Percentiles rank a stretch among this genome's conserved stretches.
phyloP scores from a whole-genome alignment of 768 basidiomycete species.

The Rhizopogon vulgaris region DNA sequence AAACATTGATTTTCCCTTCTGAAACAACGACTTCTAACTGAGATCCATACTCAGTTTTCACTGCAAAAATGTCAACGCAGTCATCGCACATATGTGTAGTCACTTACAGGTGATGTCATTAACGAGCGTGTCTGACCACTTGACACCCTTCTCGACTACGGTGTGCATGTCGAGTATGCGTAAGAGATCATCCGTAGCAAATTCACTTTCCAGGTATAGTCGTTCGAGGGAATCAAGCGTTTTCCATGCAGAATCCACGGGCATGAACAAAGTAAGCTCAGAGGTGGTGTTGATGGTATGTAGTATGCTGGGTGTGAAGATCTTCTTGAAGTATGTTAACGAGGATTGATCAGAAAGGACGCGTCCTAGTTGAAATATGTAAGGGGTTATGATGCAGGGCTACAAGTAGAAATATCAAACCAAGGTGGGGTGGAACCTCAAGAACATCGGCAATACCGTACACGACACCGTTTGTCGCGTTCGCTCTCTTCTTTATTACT shows the following conservation, averaged over 20 bases:
- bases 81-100: too few species aligned
- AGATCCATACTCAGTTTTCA: conserved; percentile 64
- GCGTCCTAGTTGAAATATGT: conserved; percentile 37
- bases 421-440: conserved; percentile 64
- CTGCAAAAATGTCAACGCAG: conserved; percentile 29
- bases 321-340: conserved; percentile 67
- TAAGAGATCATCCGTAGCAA: conserved; percentile 72
- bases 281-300: conserved; percentile 57
- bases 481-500: conserved; percentile 48
- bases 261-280: conserved; percentile 84
- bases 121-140: conserved; percentile 61
- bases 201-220: conserved; percentile 84
- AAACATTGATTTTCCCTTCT: conserved; percentile 48
- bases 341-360: conserved; percentile 54
- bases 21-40: conserved; percentile 55
- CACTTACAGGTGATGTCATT: conserved; percentile 48
- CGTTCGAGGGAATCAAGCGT: conserved; percentile 70
- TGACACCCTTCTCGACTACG: conserved; percentile 51
- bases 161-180: conserved; percentile 78
- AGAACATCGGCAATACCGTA: conserved; percentile 73
- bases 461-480: conserved; percentile 72
- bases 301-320: conserved; percentile 58
- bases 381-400: neutral
- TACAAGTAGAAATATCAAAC: conserved; percentile 36
- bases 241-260: conserved; percentile 82